Conservation (phyloP, 2,329 filamentous ascomycete species). For the Arthroderma sp. region DNA sequence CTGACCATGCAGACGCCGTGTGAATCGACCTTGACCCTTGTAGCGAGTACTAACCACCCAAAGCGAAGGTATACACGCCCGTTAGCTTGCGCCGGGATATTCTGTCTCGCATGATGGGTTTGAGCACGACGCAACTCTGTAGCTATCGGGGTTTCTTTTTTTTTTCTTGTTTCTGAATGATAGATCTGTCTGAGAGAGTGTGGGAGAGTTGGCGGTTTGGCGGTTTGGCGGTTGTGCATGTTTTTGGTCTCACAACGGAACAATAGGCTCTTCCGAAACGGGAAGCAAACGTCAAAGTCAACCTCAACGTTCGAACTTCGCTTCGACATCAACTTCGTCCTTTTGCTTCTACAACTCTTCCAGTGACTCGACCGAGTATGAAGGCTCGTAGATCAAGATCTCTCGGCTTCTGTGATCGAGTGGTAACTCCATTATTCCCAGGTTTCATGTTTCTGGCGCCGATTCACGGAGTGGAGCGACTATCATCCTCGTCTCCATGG, state of each 20-base stretch:
- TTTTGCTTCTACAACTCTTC: background rate
- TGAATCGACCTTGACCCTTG: background rate
- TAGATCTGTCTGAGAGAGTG: background rate
- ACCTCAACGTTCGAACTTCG: background rate
- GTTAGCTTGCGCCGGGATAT: background rate
- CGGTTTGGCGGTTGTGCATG: background rate
- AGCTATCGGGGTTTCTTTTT: background rate
- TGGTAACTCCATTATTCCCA: background rate
- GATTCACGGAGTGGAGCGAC: background rate
- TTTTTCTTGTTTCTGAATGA: background rate
- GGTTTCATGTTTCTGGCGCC: conserved; percentile 1
- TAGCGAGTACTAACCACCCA: background rate
- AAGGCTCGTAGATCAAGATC: background rate
- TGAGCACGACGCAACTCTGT: background rate
- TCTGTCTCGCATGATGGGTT: background rate
- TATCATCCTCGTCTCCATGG: background rate
- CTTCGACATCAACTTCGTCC: background rate
- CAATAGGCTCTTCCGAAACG: conserved; percentile 4
- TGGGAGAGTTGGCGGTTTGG: background rate
- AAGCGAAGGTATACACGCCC: background rate
- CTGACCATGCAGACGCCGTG: conserved; percentile 21
- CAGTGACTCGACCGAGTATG: background rate
- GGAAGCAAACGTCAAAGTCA: background rate
- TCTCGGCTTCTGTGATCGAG: background rate
- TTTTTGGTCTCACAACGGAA: background rate